Evolutionary conservation across 2,329 filamentous ascomycete species (phyloP), one percentile per base, ranked within the genome.

Genomic region (Fusarium proliferatum): DNA sequence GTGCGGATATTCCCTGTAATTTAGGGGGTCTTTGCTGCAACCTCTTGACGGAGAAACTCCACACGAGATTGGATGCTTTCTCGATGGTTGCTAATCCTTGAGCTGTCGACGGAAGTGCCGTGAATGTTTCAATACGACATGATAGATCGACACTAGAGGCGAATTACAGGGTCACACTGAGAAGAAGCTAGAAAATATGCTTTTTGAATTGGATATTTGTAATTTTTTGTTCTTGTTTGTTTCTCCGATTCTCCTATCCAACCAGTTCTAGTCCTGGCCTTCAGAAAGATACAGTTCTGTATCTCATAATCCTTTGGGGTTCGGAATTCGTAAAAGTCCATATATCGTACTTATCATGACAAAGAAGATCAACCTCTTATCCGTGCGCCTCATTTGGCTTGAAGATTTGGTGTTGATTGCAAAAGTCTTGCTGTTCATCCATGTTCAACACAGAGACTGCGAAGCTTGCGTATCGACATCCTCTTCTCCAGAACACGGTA

Each of bases 381-480:
- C 73, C 53, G 64, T 71, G 69, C 73, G 62, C 71, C 64, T 42
- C 41, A 41, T 26, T 60, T 33, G 64, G 71, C 74, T 69, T 64
- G 69, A 57, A 71, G 63, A 64, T 65, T 69, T 56, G 59, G 56
- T 53, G 42, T 51, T 16, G 46, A 23, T 13, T 17, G 26, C 23
- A 26, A 58, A 41, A 55, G 43, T 6, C 30, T 42, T 51, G 66
- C 41, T 28, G 53, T 49, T 65, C 19, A 41, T 58, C 58, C 59
- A 52, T 58, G 68, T 58, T 49, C 48, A 57, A 61, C 56, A 67
- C 41, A 38, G 65, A 62, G 55, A 42, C 30, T 46, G 34, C 56
- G 33, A 38, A 28, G 42, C 34, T 49, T 36, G 51, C 21, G 19
- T n/a, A 26, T 30, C 15, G 49, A 51, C 56, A 66, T 45, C 49